Conservation (phyloP, 768 basidiomycete species). For the Postia placenta region DNA sequence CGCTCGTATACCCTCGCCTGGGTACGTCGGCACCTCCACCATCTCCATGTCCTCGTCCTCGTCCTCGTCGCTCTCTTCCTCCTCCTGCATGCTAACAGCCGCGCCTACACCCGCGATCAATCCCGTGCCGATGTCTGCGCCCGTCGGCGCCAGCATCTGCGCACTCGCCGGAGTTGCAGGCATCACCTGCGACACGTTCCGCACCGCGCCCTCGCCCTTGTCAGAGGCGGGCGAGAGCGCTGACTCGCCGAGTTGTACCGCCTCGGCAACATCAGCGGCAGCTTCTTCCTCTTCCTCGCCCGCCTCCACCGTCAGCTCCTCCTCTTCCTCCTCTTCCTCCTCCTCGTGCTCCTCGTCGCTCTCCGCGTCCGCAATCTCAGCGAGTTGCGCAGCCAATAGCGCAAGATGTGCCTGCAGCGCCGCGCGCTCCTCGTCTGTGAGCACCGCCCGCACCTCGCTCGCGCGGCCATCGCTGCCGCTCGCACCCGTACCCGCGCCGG, state of each 20-base stretch:
- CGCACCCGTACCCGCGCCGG: constrained; percentile 5
- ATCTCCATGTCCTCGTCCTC: constrained; percentile 27
- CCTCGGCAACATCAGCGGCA: constrained; percentile 7
- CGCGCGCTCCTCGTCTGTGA: constrained; percentile 46
- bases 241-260: no score
- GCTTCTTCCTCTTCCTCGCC: constrained; percentile 10
- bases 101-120: constrained; percentile 2
- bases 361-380: constrained; percentile 49
- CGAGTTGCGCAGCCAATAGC: constrained; percentile 64
- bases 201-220: background rate
- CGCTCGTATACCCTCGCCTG: constrained; percentile 4
- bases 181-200: background rate
- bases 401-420: constrained; percentile 70
- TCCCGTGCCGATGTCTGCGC: constrained; percentile 9
- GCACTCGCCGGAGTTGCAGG: background rate
- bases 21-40: constrained; percentile 15
- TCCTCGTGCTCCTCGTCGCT: constrained; percentile 20
- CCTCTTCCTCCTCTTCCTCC: background rate
- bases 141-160: background rate
- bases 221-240: no score
- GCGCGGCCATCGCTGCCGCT: constrained; percentile 2
- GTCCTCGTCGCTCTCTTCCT: constrained; percentile 14
- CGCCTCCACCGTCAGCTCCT: no score
- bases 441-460: constrained; percentile 16
- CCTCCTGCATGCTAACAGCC: no score